A percentile compares a stretch with the other conserved stretches of the same genome.
Conservation (phyloP, 2,329 filamentous ascomycete genomes). For the Fusarium protoensiforme region DNA sequence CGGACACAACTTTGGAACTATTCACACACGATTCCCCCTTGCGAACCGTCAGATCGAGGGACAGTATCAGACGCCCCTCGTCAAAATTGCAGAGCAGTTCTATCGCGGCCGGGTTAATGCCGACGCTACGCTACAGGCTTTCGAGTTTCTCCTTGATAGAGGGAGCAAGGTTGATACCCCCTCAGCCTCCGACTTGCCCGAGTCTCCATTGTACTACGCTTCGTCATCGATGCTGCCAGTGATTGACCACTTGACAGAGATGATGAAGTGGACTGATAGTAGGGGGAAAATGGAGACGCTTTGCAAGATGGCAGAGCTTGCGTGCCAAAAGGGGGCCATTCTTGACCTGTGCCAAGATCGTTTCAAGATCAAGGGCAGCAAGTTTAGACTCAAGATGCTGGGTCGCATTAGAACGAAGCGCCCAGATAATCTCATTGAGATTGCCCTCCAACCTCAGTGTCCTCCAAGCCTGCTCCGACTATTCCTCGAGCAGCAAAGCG, state of each 20-base stretch:
- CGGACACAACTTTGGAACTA: neutral
- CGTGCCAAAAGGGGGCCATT: conserved; percentile 1
- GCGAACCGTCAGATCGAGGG: neutral
- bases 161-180: neutral
- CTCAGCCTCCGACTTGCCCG: conserved; percentile 2
- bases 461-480: neutral
- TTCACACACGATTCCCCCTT: neutral
- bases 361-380: neutral
- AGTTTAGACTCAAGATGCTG: neutral
- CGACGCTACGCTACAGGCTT: neutral
- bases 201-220: neutral
- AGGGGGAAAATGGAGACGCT: neutral
- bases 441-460: conserved; percentile 12
- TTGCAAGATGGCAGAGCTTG: neutral
- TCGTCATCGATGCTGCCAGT: neutral
- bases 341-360: conserved; percentile 19
- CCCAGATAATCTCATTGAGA: conserved; percentile 13
- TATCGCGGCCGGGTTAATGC: neutral
- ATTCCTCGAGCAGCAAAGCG: neutral
- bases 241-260: conserved; percentile 10
- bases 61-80: neutral
- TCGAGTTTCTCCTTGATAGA: neutral
- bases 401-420: neutral
- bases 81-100: neutral
- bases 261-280: conserved; percentile 3